These are phyloP conservation scores for Viola odorata DNA, from an alignment of 345 rosid genomes.

Conservation along the genomic window DNA sequence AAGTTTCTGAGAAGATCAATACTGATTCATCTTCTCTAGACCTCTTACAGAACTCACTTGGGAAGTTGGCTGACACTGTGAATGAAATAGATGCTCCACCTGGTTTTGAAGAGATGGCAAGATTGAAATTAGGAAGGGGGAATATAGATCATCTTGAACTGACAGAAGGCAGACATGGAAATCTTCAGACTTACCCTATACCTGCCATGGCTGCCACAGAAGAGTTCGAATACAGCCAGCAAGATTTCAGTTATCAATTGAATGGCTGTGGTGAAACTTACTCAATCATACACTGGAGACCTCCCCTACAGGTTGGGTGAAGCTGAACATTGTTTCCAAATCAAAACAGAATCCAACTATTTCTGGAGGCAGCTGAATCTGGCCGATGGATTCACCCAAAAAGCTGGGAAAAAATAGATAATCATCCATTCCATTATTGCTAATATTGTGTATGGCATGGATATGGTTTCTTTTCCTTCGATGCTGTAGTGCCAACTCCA, in stretches of 20 bases:
- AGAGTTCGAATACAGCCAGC: background rate
- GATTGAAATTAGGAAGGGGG: background rate
- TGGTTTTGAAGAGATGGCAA: conserved; percentile 4
- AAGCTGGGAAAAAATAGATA: too few species aligned
- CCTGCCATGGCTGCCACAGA: background rate
- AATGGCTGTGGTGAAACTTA: background rate
- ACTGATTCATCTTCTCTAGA: background rate
- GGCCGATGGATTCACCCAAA: too few species aligned
- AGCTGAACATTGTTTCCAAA: conserved; percentile 36
- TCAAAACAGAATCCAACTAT: conserved; percentile 9
- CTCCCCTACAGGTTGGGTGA: conserved; percentile 35
- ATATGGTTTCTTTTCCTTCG: too few species aligned
- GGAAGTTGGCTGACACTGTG: conserved; percentile 1
- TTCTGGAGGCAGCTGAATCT: conserved; percentile 37
- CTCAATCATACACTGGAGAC: conserved; percentile 12
- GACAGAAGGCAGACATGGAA: background rate
- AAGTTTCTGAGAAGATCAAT: background rate
- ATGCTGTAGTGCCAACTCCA: too few species aligned
- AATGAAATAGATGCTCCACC: conserved; percentile 3
- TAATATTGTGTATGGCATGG: too few species aligned
- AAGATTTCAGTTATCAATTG: background rate
- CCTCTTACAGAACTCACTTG: background rate
- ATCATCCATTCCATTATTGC: too few species aligned
- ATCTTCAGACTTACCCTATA: background rate
- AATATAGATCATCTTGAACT: background rate